Evolutionary conservation across 2,329 filamentous ascomycete species (phyloP).

Genomic region (Herpotrichia juniperi): DNA sequence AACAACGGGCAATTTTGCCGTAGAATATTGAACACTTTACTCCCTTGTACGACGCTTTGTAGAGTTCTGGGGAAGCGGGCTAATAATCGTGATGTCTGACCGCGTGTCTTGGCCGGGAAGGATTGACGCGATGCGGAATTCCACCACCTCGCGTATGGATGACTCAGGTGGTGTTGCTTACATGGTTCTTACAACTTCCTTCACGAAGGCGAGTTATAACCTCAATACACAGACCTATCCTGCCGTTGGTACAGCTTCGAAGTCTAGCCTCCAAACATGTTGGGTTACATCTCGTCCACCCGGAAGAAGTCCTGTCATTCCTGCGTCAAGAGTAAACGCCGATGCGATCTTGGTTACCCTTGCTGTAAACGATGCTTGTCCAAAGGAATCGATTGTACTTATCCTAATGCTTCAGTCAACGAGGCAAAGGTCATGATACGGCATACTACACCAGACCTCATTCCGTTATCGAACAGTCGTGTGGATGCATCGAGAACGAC

Average conservation of each 20-base stretch:
- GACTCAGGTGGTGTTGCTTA: not conserved
- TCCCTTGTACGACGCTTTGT: not conserved
- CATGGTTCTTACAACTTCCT: not conserved
- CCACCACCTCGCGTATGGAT: not conserved
- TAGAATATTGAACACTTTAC: too few relatives aligned
- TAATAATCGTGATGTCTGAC: not conserved
- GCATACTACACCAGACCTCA: slow-evolving; percentile 24
- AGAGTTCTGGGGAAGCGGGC: not conserved
- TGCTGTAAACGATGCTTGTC: slow-evolving; percentile 34
- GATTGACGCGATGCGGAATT: slow-evolving; percentile 1
- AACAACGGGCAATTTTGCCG: too few relatives aligned
- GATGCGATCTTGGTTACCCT: slow-evolving; percentile 38
- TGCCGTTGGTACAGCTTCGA: not conserved
- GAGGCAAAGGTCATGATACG: slow-evolving; percentile 35
- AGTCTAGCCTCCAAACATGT: slow-evolving; percentile 18
- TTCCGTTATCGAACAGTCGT: slow-evolving; percentile 9
- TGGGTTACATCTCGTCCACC: slow-evolving; percentile 38
- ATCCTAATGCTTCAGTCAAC: slow-evolving; percentile 27
- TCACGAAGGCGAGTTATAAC: too few relatives aligned
- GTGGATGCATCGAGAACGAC: not conserved
- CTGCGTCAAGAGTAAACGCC: slow-evolving; percentile 36
- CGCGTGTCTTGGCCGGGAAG: not conserved
- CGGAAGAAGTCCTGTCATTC: slow-evolving; percentile 36
- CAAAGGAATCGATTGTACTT: slow-evolving; percentile 34
- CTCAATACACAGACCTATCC: not conserved